A percentile compares a stretch with the other conserved stretches of the same genome.
phyloP scores from a whole-genome alignment of 2,329 filamentous ascomycete genomes.

The Leptographium lundbergii region DNA sequence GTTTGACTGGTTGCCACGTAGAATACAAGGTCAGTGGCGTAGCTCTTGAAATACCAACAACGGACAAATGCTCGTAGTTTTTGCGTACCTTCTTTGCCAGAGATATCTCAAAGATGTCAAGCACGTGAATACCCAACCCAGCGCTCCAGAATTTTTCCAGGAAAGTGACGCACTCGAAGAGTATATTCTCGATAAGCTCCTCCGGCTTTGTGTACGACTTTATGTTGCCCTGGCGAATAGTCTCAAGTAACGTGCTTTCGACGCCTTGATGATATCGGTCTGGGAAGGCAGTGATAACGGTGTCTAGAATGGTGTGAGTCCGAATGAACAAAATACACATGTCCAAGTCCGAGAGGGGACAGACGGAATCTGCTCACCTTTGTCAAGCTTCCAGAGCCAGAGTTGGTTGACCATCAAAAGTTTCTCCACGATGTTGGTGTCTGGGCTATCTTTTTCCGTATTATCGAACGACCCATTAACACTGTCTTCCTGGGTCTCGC shows the following conservation, averaged over 20 bases:
- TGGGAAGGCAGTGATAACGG: conserved; percentile 1
- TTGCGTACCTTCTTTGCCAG: neutral
- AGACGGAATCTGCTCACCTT: neutral
- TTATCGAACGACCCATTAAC: neutral
- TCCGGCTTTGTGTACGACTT: neutral
- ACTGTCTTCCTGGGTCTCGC: no score
- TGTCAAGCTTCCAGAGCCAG: conserved; percentile 2
- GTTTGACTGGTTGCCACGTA: neutral
- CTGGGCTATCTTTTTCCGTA: neutral
- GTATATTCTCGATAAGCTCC: neutral
- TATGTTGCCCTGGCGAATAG: neutral
- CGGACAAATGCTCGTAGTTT: no score
- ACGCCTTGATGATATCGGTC: neutral
- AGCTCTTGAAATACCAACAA: neutral
- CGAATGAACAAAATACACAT: no score
- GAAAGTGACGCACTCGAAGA: conserved; percentile 1
- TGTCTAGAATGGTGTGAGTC: neutral
- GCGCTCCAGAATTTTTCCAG: neutral
- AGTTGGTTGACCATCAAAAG: conserved; percentile 1
- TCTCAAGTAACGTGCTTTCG: neutral
- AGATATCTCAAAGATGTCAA: neutral
- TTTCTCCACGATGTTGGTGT: neutral
- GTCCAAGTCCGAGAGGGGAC: neutral
- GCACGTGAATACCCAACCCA: neutral
- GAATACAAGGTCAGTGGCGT: neutral